phyloP scores from a whole-genome alignment of 805 yeast species.

The Candida michaelii region DNA sequence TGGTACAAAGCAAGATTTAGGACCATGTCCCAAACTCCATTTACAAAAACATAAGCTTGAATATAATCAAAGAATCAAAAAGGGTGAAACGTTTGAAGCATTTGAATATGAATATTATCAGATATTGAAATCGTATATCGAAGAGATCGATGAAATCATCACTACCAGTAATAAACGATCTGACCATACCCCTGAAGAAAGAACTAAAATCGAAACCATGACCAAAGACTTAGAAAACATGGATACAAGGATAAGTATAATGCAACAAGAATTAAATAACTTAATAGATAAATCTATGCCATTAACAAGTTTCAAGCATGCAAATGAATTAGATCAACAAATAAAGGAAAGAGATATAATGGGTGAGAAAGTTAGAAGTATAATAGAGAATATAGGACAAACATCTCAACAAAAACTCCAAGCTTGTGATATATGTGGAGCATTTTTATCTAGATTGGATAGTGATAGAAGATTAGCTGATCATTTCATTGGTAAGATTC shows the following conservation, averaged over 20 bases:
- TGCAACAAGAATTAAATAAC: constrained; percentile 62
- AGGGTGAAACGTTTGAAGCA: constrained; percentile 47
- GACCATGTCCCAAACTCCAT: constrained; percentile 76
- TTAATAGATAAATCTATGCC: constrained; percentile 51
- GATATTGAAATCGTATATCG: constrained; percentile 54
- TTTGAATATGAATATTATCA: constrained; percentile 50
- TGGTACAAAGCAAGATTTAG: constrained; percentile 81
- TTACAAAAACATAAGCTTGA: constrained; percentile 70
- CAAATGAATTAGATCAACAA: constrained; percentile 44
- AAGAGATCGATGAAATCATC: constrained; percentile 59
- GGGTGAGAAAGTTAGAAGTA: constrained; percentile 55
- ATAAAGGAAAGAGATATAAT: constrained; percentile 50
- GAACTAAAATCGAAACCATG: constrained; percentile 52
- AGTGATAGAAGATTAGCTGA: constrained; percentile 86
- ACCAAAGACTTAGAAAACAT: constrained; percentile 59
- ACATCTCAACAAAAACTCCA: constrained; percentile 88
- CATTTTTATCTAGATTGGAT: constrained; percentile 80
- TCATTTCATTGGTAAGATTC: constrained; percentile 86
- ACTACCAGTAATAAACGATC: constrained; percentile 61
- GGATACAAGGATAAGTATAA: constrained; percentile 63
- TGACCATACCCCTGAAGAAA: constrained; percentile 75
- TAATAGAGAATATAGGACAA: constrained; percentile 75
- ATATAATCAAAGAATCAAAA: constrained; percentile 53
- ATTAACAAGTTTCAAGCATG: constrained; percentile 50
- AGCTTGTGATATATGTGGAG: constrained; percentile 89